Conservation (phyloP, 1,139 yeast species). For the Geotrichum aggregatum region DNA sequence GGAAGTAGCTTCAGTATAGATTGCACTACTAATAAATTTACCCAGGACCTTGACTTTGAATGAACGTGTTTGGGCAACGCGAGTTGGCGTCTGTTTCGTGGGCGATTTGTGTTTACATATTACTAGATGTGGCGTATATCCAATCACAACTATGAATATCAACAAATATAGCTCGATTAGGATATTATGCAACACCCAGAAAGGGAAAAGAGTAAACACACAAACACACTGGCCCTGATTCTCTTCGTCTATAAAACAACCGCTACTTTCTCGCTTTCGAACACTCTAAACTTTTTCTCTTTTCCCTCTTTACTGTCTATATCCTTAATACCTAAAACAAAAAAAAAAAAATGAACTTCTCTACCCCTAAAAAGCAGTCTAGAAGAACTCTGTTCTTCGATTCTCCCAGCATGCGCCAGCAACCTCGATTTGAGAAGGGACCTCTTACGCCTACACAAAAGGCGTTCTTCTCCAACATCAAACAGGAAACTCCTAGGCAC, state of each 20-base stretch:
- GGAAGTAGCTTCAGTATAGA: no score
- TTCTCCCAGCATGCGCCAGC: slow-evolving; percentile 26
- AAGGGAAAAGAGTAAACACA: slow-evolving; percentile 15
- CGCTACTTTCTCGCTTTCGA: not conserved
- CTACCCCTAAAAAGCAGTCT: slow-evolving; percentile 31
- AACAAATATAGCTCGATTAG: not conserved
- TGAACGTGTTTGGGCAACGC: not conserved
- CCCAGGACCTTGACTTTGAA: not conserved
- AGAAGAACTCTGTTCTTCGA: slow-evolving; percentile 29
- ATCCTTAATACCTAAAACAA: slow-evolving; percentile 8
- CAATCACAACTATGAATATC: not conserved
- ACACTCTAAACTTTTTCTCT: slow-evolving; percentile 4
- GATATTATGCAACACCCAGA: not conserved
- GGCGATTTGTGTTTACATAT: slow-evolving; percentile 2
- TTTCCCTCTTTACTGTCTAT: slow-evolving; percentile 10
- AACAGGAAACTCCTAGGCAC: slow-evolving; percentile 13
- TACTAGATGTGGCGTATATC: not conserved
- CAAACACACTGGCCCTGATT: not conserved
- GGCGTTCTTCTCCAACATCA: slow-evolving; percentile 14
- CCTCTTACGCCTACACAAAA: slow-evolving; percentile 18
- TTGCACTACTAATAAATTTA: no score
- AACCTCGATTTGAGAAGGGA: slow-evolving; percentile 22
- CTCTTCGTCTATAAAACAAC: not conserved
- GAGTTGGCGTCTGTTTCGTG: slow-evolving; percentile 7
- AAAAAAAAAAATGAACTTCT: slow-evolving; percentile 26